Evolutionary conservation across 2,329 filamentous ascomycete species (phyloP).

Genomic region (Calonectria fujianensis): DNA sequence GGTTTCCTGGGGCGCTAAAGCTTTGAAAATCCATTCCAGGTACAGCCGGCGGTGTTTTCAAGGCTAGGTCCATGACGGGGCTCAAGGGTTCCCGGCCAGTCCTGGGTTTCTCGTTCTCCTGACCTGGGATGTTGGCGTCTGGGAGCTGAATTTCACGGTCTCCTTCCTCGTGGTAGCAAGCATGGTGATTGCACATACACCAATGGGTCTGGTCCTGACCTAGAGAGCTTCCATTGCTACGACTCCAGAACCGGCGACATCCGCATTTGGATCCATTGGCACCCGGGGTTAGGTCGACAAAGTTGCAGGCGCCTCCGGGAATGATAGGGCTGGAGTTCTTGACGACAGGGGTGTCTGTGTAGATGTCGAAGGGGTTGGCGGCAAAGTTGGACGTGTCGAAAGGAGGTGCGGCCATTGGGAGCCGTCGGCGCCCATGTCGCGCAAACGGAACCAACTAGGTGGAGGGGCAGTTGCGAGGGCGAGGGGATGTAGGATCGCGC

Average conservation of each 20-base stretch:
- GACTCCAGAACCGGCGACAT: conserved; percentile 77
- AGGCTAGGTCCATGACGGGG: conserved; percentile 69
- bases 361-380: conserved; percentile 73
- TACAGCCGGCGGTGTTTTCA: conserved; percentile 61
- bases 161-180: conserved; percentile 75
- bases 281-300: conserved; percentile 71
- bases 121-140: conserved; percentile 58
- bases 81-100: conserved; percentile 71
- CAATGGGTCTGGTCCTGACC: conserved; percentile 67
- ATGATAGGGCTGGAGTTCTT: conserved; percentile 59
- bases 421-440: conserved; percentile 56
- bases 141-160: conserved; percentile 51
- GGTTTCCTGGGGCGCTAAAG: conserved; percentile 55
- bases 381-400: conserved; percentile 67
- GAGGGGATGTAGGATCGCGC: conserved; percentile 1
- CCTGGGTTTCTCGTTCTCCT: conserved; percentile 73
- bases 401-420: conserved; percentile 72
- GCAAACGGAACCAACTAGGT: conserved; percentile 37
- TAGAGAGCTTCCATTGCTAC: conserved; percentile 59
- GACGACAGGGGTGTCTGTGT: conserved; percentile 66
- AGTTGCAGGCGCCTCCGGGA: conserved; percentile 75
- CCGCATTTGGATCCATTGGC: conserved; percentile 73
- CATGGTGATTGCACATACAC: conserved; percentile 79
- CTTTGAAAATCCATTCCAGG: conserved; percentile 65
- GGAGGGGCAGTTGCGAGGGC: conserved; percentile 32